These are phyloP conservation scores for Priceomyces medius DNA, from an alignment of 805 yeast genomes.

Conservation along the genomic window DNA sequence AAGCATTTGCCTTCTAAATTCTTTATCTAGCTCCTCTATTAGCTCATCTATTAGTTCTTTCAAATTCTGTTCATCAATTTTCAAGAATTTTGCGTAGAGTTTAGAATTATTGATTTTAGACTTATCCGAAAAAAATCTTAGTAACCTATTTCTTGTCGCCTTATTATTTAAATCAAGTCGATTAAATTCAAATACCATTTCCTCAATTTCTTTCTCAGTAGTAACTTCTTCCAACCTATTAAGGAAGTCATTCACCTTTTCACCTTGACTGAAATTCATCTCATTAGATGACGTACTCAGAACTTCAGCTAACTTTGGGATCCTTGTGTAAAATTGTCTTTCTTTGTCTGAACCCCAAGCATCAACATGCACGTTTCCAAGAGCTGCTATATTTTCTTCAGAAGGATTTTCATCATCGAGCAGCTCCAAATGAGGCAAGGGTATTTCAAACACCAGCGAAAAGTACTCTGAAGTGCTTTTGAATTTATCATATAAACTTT, in stretches of 20 bases:
- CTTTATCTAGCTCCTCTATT: slow-evolving; percentile 53
- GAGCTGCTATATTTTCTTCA: slow-evolving; percentile 24
- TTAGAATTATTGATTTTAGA: slow-evolving; percentile 45
- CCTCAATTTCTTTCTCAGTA: slow-evolving; percentile 51
- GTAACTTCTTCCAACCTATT: slow-evolving; percentile 40
- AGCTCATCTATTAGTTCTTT: slow-evolving; percentile 54
- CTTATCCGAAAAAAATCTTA: slow-evolving; percentile 53
- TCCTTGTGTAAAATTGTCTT: slow-evolving; percentile 59
- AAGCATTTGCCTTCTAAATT: slow-evolving; percentile 57
- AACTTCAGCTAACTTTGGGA: slow-evolving; percentile 38
- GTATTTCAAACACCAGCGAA: slow-evolving; percentile 35
- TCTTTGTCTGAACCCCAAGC: slow-evolving; percentile 68
- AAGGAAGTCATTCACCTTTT: slow-evolving; percentile 44
- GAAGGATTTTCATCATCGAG: slow-evolving; percentile 11
- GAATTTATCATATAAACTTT: slow-evolving; percentile 45
- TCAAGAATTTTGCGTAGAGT: slow-evolving; percentile 65
- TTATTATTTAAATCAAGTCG: slow-evolving; percentile 58
- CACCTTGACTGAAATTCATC: slow-evolving; percentile 28
- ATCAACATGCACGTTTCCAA: slow-evolving; percentile 28
- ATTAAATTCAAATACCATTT: slow-evolving; percentile 50
- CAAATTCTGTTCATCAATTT: slow-evolving; percentile 51
- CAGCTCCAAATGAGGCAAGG: slow-evolving; percentile 15
- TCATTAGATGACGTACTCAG: slow-evolving; percentile 9
- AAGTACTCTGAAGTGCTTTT: slow-evolving; percentile 41
- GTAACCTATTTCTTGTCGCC: slow-evolving; percentile 64